Evolutionary conservation across 805 yeast species (phyloP), one percentile per base, ranked within the genome.

Genomic region (Kazachstania africana): DNA sequence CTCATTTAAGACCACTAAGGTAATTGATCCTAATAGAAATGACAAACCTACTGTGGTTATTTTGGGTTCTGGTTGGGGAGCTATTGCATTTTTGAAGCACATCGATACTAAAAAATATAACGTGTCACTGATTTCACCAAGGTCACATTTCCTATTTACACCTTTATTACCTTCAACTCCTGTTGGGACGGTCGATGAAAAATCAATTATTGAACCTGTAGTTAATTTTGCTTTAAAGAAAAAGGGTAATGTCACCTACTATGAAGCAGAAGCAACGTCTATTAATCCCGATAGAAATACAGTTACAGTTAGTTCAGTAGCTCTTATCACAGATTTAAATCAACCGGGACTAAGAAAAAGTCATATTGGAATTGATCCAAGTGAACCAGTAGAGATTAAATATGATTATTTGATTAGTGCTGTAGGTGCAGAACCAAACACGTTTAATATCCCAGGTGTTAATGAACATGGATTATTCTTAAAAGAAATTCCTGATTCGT

Each of bases 21-120:
- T 60, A 33, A 57, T 62, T 35, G 56, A 55, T 28, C 43, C 43
- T 31, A 39, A 41, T 14, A 24, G 36, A 26, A 44, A 51, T 31
- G 52, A 55, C 30, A 63, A 60, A 45, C 63, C 63, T 38, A 57
- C 57, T 31, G 53, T 63, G 25, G 93, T 85, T 26, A 75, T 69
- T 53, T 72, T 72, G 50, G 91, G 91, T 36, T 75, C 94, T 12
- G 96, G 96, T 34, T 87, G 96, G 96, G 96, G 95, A 45, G 77
- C 94, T 9, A 81, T 85, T 35, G 76, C 94, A 5, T 68, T 84
- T 45, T 68, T 87, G 56, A 81, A 80, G 63, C 72, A 77, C 54
- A 70, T 87, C 51, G 95, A 87, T 56, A 76, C 94, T 31, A 68
- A 83, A 36, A 74, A 78, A 59, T 87, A 83, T 66, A 83, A 87